Evolutionary conservation across 148 eudicot species (phyloP).

Genomic region (Diospyros kaki): DNA sequence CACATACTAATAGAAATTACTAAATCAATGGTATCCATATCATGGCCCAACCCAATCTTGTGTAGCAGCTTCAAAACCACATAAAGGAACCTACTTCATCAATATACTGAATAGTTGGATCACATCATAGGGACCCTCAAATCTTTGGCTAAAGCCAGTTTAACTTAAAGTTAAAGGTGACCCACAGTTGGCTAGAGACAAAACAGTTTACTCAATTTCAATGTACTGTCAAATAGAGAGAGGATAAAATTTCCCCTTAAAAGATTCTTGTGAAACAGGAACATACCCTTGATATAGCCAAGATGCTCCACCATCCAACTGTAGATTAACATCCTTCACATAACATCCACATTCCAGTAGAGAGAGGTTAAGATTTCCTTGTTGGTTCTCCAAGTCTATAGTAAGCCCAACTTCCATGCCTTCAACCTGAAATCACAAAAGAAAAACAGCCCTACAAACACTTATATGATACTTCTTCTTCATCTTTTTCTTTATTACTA

Average conservation of each 20-base stretch:
- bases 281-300: constrained; percentile 97
- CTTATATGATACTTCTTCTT: too few species aligned
- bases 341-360: constrained; percentile 62
- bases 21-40: neutral
- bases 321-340: constrained; percentile 55
- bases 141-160: neutral
- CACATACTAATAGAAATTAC: neutral
- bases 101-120: neutral
- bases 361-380: constrained; percentile 56
- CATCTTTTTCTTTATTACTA: too few species aligned
- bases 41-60: neutral
- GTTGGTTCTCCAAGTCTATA: constrained; percentile 42
- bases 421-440: constrained; percentile 43
- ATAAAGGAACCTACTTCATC: neutral
- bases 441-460: too few species aligned
- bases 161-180: neutral
- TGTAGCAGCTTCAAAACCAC: neutral
- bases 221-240: too few species aligned
- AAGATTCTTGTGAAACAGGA: neutral
- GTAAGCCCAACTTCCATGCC: constrained; percentile 69
- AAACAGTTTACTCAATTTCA: too few species aligned
- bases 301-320: constrained; percentile 86
- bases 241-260: neutral
- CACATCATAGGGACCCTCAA: neutral
- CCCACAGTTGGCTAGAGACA: too few species aligned